Evolutionary conservation across 371 early-diverging fungal species (phyloP), one percentile per base, ranked within the genome.

Genomic region (Apophysomyces variabilis): DNA sequence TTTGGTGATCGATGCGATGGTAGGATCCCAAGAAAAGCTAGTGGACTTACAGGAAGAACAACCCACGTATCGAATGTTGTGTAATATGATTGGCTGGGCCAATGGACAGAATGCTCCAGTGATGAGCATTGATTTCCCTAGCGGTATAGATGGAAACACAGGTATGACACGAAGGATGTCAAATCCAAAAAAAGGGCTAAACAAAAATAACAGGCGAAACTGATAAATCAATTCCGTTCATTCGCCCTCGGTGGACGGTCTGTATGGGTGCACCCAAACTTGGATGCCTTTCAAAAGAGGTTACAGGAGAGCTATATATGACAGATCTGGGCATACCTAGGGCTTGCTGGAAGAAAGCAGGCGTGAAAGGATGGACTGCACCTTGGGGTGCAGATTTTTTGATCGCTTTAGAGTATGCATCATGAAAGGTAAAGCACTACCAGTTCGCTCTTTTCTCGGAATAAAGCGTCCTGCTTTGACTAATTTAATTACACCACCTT

Each of bases 311-410:
- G 58, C 59, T 95, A 45, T 91, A 89, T 66, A 62, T 95, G 68
- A 89, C 90, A 0, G 95, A 95, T 70, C 74, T 92, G n/a, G 93
- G 93, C 8, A 85, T 93, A 45, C 92, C 93, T 0, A 68, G 77
- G 18, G 61, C 73, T 11, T 86, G 88, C 37, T 91, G 90, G 85
- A 83, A 88, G 58, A 78, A 79, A 36, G 85, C 82, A 16, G 88
- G 88, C 4, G 78, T 88, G 13, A 82, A 82, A 43, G 82, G 80
- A 11, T 85, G 80, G 73, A 80, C 77, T 5, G 72, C 84, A 68
- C 89, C 89, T 13, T 94, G 90, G 87, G 90, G 90, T 0, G 89
- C 89, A 38, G 89, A 90, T 68, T 91, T 86, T 69, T 70, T 94
- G 45, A 81, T 92, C 37, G 88, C 85, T 7, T 71, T 93, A 57